These are phyloP conservation scores for Boletus subcaerulescens DNA, from an alignment of 768 basidiomycete species.

Conservation along the genomic window DNA sequence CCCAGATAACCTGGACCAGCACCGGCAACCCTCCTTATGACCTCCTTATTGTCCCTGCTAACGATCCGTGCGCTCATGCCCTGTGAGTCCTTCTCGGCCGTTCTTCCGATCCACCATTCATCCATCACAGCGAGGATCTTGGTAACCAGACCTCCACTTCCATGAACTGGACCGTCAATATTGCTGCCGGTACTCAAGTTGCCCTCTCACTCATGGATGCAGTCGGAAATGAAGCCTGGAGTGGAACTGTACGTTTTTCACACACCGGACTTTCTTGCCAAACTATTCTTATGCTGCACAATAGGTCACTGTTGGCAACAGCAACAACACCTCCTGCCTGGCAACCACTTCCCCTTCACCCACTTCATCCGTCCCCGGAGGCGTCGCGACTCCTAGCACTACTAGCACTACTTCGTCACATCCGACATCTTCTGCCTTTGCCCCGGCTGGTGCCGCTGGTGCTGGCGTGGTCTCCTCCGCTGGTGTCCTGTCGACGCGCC, in stretches of 20 bases:
- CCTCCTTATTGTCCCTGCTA: slow-evolving; percentile 49
- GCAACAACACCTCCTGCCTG: slow-evolving; percentile 40
- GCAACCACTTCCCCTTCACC: slow-evolving; percentile 10
- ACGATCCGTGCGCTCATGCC: slow-evolving; percentile 55
- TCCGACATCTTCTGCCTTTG: slow-evolving; percentile 13
- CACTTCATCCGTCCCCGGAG: neutral
- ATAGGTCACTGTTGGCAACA: slow-evolving; percentile 37
- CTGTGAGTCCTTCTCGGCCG: slow-evolving; percentile 43
- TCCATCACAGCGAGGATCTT: slow-evolving; percentile 49
- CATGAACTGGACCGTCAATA: slow-evolving; percentile 37
- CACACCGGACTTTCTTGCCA: neutral
- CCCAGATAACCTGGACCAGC: slow-evolving; percentile 50
- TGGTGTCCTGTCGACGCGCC: slow-evolving; percentile 26
- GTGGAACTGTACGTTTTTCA: slow-evolving; percentile 44
- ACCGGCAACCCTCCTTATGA: slow-evolving; percentile 49
- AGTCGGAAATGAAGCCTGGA: slow-evolving; percentile 64
- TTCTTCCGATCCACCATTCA: slow-evolving; percentile 2
- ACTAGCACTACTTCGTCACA: neutral
- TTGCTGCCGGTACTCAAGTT: slow-evolving; percentile 49
- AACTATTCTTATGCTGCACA: neutral
- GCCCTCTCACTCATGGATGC: slow-evolving; percentile 54
- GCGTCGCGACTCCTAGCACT: neutral
- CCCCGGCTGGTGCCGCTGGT: slow-evolving; percentile 34
- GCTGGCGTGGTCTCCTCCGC: slow-evolving; percentile 26
- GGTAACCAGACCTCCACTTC: slow-evolving; percentile 48